Evolutionary conservation across 306 rosid species (phyloP), one percentile per base, ranked within the genome.

Genomic region (Oemleria cerasiformis): DNA sequence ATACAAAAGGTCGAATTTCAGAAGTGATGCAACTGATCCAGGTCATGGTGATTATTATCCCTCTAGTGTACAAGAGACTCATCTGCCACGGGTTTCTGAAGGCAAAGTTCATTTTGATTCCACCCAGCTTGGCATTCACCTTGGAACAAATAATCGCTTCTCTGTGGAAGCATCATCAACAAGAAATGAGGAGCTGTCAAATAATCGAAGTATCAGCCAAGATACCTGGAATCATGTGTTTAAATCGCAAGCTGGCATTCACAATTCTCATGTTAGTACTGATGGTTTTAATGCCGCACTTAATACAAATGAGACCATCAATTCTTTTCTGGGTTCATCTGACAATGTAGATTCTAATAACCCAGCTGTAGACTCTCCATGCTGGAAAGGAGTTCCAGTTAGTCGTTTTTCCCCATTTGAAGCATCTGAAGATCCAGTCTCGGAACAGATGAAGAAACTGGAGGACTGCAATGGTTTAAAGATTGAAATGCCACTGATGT

Each of bases 321-420:
- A 56, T 82, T 67, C 84, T 68, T 64, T 59, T 71, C 88, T 75
- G 79, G 87, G 82, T 59, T 74, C 92, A 38, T 72, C 90, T 71
- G 88, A 82, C 47, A 76, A 63, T 75, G 84, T 86, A 9, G 96
- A 91, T 85, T 84, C 72, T 57, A 81, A 77, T 80, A 89, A 86
- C 78, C 85, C 86, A 68, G 84, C 87, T 75, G 96, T 87, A 58
- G 99, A 95, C 81, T 91, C 99, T 17, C 99, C 99, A 16, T 95
- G 99, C 83, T 95, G 99, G 99, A 95, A 88, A 77, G 99, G 99
- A 68, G 90, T 86, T 67, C 84, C 86, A 39, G 73, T 71, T 50
- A 39, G 74, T 68, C 79, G 56, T 53, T 77, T 82, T 66, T 82
- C 85, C 79, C 84, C 84, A 38, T 79, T 84, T 73, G 84, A 69